phyloP scores from a whole-genome alignment of 805 yeast species.

The Wickerhamomyces ciferrii region DNA sequence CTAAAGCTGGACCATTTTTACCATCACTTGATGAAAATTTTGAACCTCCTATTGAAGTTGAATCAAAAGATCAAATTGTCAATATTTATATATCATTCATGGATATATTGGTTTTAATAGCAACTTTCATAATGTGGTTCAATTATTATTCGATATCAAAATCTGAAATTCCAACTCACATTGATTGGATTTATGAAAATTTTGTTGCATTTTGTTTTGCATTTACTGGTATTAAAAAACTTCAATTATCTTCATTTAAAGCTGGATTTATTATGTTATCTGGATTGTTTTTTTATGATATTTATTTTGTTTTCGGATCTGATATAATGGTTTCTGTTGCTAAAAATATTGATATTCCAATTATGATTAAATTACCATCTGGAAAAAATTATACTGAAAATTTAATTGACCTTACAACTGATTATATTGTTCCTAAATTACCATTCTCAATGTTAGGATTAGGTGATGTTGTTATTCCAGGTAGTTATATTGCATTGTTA shows the following conservation, averaged over 20 bases:
- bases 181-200: constrained; percentile 45
- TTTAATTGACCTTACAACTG: not conserved
- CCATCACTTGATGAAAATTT: not conserved
- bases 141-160: no score
- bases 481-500: constrained; percentile 44
- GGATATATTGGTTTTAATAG: constrained; percentile 19
- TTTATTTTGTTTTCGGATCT: constrained; percentile 62
- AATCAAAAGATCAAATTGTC: constrained; percentile 24
- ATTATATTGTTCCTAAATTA: constrained; percentile 6
- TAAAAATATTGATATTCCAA: constrained; percentile 44
- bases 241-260: constrained; percentile 38
- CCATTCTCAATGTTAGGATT: constrained; percentile 46
- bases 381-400: constrained; percentile 2
- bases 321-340: constrained; percentile 63
- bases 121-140: constrained; percentile 12
- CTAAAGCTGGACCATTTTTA: constrained; percentile 4
- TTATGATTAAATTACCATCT: constrained; percentile 21
- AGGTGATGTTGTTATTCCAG: constrained; percentile 66
- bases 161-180: no score
- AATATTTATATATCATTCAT: constrained; percentile 30
- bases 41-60: constrained; percentile 8
- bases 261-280: constrained; percentile 39
- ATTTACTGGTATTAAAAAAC: constrained; percentile 33
- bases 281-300: constrained; percentile 55
- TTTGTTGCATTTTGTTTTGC: constrained; percentile 36